Percentiles rank a stretch among this genome's conserved stretches.
Evolutionary conservation across 352 stramenopile genomes (phyloP).

Genomic region (Globisporangium solare): DNA sequence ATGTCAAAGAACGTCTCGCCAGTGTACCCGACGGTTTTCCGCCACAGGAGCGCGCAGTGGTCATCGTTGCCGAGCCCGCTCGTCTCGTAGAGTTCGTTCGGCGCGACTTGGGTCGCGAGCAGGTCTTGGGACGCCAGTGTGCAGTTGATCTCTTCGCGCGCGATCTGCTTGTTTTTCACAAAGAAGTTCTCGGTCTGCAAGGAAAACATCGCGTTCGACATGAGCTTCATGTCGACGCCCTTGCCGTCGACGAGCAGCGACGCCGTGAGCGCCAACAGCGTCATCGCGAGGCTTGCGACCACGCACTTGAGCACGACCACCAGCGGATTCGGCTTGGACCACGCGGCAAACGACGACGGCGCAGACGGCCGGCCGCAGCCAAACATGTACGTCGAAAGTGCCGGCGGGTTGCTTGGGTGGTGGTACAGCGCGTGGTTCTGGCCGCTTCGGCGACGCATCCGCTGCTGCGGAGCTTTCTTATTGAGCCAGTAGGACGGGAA

Average conservation of each 20-base stretch:
- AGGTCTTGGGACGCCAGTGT: conserved; percentile 40
- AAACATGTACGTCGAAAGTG: conserved; percentile 8
- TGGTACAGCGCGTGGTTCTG: conserved; percentile 15
- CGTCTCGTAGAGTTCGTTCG: conserved; percentile 39
- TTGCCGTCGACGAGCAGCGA: conserved; percentile 43
- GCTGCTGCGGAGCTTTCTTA: conserved; percentile 1
- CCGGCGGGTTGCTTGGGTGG: conserved; percentile 5
- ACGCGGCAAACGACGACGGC: conserved; percentile 16
- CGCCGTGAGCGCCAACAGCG: conserved; percentile 28
- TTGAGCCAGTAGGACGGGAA: conserved; percentile 39
- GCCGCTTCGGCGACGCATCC: conserved; percentile 11
- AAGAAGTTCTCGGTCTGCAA: conserved; percentile 59
- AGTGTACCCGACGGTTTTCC: conserved; percentile 48
- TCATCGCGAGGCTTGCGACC: conserved; percentile 20
- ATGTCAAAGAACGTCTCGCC: conserved; percentile 52
- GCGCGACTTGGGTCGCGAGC: conserved; percentile 35
- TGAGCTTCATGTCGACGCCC: conserved; percentile 63
- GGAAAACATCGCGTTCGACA: conserved; percentile 66
- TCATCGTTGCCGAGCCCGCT: conserved; percentile 51
- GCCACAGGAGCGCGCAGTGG: conserved; percentile 57
- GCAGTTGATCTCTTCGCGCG: conserved; percentile 61
- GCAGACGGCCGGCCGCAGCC: conserved; percentile 2
- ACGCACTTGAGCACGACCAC: conserved; percentile 24
- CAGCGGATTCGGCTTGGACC: conserved; percentile 14
- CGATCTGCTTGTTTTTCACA: conserved; percentile 23